Evolutionary conservation across 2,329 filamentous ascomycete genomes (phyloP).

Genomic region (Neopestalotiopsis sp.): DNA sequence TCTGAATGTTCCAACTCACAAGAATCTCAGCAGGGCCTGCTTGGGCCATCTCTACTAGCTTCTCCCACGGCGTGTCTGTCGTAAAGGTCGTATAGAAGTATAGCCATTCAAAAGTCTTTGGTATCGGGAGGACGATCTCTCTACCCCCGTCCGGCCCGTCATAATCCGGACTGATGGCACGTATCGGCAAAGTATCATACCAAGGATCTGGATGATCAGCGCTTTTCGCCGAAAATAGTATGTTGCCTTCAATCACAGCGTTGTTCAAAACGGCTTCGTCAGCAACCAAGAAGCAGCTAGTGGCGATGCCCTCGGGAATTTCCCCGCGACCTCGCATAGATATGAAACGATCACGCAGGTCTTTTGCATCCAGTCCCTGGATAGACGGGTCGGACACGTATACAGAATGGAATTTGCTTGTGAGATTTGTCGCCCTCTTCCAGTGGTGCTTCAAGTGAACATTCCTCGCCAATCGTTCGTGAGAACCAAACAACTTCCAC

Average conservation of each 20-base stretch:
- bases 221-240: not conserved
- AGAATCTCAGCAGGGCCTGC: not conserved
- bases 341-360: not conserved
- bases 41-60: not conserved
- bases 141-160: not conserved
- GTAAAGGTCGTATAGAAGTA: not conserved
- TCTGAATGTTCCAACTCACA: too few relatives aligned
- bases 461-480: too few relatives aligned
- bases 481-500: too few relatives aligned
- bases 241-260: not conserved
- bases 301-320: not conserved
- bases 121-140: not conserved
- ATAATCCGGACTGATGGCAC: not conserved
- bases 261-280: not conserved
- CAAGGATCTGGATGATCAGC: not conserved
- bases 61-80: not conserved
- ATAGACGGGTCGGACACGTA: too few relatives aligned
- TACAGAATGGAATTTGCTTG: too few relatives aligned
- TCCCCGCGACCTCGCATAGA: not conserved
- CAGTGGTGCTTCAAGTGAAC: too few relatives aligned
- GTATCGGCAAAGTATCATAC: not conserved
- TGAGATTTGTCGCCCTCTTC: too few relatives aligned
- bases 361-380: too few relatives aligned
- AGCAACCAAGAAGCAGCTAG: not conserved
- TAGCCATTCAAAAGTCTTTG: not conserved